Base-by-base conservation (phyloP, 1,284 basidiomycete species). In the Pisolithus thermaeus region DNA sequence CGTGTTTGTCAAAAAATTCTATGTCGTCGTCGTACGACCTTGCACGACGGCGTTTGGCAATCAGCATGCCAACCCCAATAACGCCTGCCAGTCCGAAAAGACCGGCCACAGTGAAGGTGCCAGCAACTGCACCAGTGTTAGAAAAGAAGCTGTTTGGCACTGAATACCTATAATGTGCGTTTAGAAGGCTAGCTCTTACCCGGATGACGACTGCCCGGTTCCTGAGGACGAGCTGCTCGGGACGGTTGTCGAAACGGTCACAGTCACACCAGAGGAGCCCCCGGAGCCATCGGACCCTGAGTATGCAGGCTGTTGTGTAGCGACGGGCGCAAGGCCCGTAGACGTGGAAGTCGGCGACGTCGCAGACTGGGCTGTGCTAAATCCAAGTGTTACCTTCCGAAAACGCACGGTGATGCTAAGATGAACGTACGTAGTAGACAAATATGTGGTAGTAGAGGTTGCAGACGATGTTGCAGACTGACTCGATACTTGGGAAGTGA, bases 71-170 rank as follows among this genome's bases (percentile, higher is more conserved):
- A 45, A 54, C 27, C 9, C 63, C 61, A 25, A 70, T 63, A 25
- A 68, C 22, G 16, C 49, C 54, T 18, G 66, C 66, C 38, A 69
- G 5, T 35, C 50, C 60, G 11, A 73, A 60, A 9, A 73, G 64
- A 28, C 67, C 66, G 44, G 62, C 55, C 44, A 59, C 53, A 39
- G 72, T 68, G 46, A 80, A 80, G 1, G 72, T 74, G 32, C 75
- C 75, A 0, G 73, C 76, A 11, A 80, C 75, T 8, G 73, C 74
- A 25, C 65, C 70, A 56, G 73, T 76, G 50, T 76, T 73, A 35
- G 69, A 60, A 66, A 72, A 76, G 60, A 80, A 79, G 30, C 77
- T 78, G 50, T 25, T 42, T 36, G 20, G 23, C 27, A 28, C 30
- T 3, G 53, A 20, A 56, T 18, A 44, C 28, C 22, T 38, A 3